Evolutionary conservation across 1,139 yeast species (phyloP).

Genomic region (Scheffersomyces segobiensis): DNA sequence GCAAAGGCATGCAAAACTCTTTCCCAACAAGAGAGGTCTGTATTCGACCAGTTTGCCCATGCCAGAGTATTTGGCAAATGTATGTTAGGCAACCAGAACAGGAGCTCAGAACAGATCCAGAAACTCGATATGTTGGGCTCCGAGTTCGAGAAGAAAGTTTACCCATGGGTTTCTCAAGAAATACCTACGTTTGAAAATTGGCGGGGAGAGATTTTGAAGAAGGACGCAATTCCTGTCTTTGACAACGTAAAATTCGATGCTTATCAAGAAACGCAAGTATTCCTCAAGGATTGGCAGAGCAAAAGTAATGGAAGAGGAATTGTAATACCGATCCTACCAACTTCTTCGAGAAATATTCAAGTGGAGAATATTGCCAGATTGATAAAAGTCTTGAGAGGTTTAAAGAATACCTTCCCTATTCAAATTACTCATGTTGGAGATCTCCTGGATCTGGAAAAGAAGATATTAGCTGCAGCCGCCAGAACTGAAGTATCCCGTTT

Average conservation of each 20-base stretch:
- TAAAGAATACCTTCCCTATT: conserved; percentile 31
- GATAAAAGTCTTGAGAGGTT: conserved; percentile 26
- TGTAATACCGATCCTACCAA: conserved; percentile 31
- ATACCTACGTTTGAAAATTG: conserved; percentile 18
- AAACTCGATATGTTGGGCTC: conserved; percentile 1
- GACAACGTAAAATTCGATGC: conserved; percentile 3
- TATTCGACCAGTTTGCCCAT: conserved; percentile 24
- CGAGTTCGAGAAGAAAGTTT: conserved; percentile 7
- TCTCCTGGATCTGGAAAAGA: conserved; percentile 18
- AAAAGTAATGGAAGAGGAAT: conserved; percentile 33
- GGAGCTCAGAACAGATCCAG: not conserved
- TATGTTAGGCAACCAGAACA: conserved; percentile 10
- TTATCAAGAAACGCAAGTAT: conserved; percentile 9
- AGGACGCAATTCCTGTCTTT: conserved; percentile 12
- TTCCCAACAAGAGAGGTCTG: conserved; percentile 21
- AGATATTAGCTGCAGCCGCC: conserved; percentile 19
- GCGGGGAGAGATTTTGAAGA: conserved; percentile 12
- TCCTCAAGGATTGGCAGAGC: conserved; percentile 11
- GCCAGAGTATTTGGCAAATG: conserved; percentile 36
- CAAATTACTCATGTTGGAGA: conserved; percentile 22
- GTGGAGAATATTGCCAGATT: conserved; percentile 21
- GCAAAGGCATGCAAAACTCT: conserved; percentile 11
- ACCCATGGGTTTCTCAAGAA: conserved; percentile 17
- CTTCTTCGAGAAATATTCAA: conserved; percentile 15
- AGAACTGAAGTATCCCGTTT: conserved; percentile 14